Evolutionary conservation across 2,329 filamentous ascomycete genomes (phyloP), one percentile per base, ranked within the genome.

Genomic region (Tolypocladium ophioglossoides): DNA sequence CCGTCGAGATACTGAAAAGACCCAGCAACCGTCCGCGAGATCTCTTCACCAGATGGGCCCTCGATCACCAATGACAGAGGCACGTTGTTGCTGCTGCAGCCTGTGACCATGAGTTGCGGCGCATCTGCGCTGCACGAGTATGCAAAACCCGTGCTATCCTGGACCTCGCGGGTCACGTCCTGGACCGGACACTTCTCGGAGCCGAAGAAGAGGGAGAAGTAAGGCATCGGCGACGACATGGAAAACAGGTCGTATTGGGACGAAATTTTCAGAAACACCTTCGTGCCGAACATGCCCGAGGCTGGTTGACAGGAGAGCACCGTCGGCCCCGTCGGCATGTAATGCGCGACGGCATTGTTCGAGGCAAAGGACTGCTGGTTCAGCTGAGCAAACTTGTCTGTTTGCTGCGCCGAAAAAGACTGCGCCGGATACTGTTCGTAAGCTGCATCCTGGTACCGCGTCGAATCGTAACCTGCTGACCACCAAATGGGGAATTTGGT

Each of bases 121-220:
- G 86, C 87, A 54, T 89, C 84, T 41, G 84, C 82, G 48, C 80
- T 82, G 61, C 95, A 77, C 34, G 80, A 79, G 69, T 94, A 95
- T 58, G 85, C 79, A 66, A 82, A 88, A 22, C 82, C 79, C 60
- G 79, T 72, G 53, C 68, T 71, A 57, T 84, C 80, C 71, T 75
- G 81, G 61, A 70, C 77, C 66, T 73, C 72, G 65, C 85, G 85
- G 48, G 81, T 78, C 27, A 91, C 76, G 54, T 84, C 78, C 53
- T 82, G 76, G n/a, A 68, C 64, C 1, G 67, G 62, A 68, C 84
- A 86, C 68, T 85, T 84, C 63, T 87, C 82, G n/a, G 80, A 78
- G n/a, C 89, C 90, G 69, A 96, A 95, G 49, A 85, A 79, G 53
- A 96, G 70, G 59, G 74, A 85, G 63, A 89, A 84, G 51, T 76